Conservation (phyloP, 768 basidiomycete species). For the Trametes meyenii region DNA sequence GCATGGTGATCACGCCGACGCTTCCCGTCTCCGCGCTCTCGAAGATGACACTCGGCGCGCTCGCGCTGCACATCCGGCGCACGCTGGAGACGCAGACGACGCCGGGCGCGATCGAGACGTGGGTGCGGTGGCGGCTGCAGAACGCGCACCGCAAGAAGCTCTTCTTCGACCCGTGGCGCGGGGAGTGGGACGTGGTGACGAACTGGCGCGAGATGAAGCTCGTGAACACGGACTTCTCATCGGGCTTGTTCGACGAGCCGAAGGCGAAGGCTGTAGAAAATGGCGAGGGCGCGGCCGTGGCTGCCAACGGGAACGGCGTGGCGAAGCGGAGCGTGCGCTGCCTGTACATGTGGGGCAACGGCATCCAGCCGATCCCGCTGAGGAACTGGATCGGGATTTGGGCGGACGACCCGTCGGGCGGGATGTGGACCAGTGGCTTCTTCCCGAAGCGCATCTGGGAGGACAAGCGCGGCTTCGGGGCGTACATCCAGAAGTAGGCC, state of each 20-base stretch:
- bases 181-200: background rate
- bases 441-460: background rate
- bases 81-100: background rate
- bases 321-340: background rate
- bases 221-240: background rate
- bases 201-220: background rate
- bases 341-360: background rate
- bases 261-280: background rate
- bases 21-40: background rate
- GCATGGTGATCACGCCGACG: background rate
- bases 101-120: background rate
- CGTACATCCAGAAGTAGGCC: background rate
- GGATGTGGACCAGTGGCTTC: background rate
- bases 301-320: background rate
- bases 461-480: background rate
- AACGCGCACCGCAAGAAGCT: background rate
- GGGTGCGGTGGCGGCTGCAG: background rate
- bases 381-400: background rate
- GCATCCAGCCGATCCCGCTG: background rate
- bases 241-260: background rate
- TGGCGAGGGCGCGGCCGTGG: background rate
- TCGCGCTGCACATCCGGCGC: background rate
- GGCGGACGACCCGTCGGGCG: background rate
- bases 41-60: background rate
- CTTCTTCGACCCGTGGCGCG: background rate